Evolutionary conservation across 208 protist species (phyloP).

Genomic region (Wallacemonas sp.): DNA sequence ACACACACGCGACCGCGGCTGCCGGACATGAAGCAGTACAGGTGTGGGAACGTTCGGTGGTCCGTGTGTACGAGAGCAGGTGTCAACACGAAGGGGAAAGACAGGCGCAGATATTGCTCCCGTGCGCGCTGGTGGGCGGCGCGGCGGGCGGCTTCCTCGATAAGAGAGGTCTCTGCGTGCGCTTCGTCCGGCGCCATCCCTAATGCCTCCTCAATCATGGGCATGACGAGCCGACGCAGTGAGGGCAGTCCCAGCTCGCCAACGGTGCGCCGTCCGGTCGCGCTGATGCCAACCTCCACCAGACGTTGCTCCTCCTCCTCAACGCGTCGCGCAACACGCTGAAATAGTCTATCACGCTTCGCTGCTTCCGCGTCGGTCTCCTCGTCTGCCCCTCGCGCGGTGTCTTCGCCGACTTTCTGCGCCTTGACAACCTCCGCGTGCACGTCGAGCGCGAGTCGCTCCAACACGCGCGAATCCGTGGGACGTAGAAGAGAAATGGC

Average conservation of each 20-base stretch:
- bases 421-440: background rate
- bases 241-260: constrained; percentile 36
- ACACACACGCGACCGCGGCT: background rate
- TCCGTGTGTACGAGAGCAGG: constrained; percentile 9
- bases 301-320: constrained; percentile 11
- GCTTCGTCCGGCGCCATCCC: background rate
- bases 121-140: background rate
- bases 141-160: background rate
- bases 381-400: background rate
- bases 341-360: background rate
- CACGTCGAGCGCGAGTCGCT: constrained; percentile 13
- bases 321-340: background rate
- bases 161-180: background rate
- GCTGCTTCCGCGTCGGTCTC: background rate
- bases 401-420: background rate
- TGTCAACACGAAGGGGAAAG: constrained; percentile 40
- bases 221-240: constrained; percentile 29
- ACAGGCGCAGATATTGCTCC: constrained; percentile 33
- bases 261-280: constrained; percentile 29
- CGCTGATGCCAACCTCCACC: constrained; percentile 25
- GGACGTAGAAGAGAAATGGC: constrained; percentile 31
- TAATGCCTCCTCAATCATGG: constrained; percentile 4
- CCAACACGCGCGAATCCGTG: constrained; percentile 17
- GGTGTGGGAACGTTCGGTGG: background rate
- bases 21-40: constrained; percentile 15